Conservation (phyloP, 164 flowering plant species). For the Sedum album region DNA sequence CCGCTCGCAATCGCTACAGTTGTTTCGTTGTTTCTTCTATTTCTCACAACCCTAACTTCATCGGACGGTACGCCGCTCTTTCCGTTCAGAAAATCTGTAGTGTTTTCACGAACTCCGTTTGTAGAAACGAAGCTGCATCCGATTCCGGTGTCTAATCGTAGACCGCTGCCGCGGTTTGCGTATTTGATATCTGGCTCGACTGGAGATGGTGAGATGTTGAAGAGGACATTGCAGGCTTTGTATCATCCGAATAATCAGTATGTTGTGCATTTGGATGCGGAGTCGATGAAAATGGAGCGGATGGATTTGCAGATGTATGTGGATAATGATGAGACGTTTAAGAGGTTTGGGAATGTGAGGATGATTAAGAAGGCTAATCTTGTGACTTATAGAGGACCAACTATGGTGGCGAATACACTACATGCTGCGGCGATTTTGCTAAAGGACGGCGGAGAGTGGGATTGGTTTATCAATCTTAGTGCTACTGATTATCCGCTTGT, state of each 20-base stretch:
- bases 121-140: slow-evolving; percentile 47
- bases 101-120: slow-evolving; percentile 19
- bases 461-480: slow-evolving; percentile 69
- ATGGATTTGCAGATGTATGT: slow-evolving; percentile 35
- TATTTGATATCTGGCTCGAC: slow-evolving; percentile 62
- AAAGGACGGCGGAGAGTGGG: slow-evolving; percentile 56
- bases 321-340: slow-evolving; percentile 16
- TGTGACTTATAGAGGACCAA: slow-evolving; percentile 58
- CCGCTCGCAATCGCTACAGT: slow-evolving; percentile 46
- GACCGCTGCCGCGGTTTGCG: slow-evolving; percentile 58
- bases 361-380: slow-evolving; percentile 59
- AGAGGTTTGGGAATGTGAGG: slow-evolving; percentile 37
- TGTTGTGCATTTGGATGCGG: slow-evolving; percentile 53
- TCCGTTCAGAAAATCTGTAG: slow-evolving; percentile 14
- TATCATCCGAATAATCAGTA: slow-evolving; percentile 55
- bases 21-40: slow-evolving; percentile 36
- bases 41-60: slow-evolving; percentile 29
- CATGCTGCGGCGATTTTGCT: slow-evolving; percentile 59
- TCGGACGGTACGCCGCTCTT: slow-evolving; percentile 28
- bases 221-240: slow-evolving; percentile 44
- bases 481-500: slow-evolving; percentile 73
- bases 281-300: slow-evolving; percentile 36
- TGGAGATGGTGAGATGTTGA: slow-evolving; percentile 43
- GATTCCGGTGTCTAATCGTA: slow-evolving; percentile 24
- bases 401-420: slow-evolving; percentile 67